Conservation (phyloP, 306 rosid genomes). For the Pterocarpus macrocarpus region DNA sequence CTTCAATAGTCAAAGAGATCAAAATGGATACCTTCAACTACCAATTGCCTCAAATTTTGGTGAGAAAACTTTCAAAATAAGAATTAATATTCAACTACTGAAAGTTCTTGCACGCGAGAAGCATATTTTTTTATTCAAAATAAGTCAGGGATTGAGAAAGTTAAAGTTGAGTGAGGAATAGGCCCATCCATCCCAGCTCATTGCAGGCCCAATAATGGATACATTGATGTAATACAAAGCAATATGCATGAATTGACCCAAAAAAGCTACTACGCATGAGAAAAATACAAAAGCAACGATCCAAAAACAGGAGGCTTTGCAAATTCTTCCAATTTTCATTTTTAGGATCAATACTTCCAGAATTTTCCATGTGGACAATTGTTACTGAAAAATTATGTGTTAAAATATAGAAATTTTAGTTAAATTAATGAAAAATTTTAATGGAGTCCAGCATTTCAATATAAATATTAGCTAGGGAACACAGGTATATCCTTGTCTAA, state of each 20-base stretch:
- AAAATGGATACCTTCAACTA: too few species aligned
- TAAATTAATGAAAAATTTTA: too few species aligned
- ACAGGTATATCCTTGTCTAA: too few species aligned
- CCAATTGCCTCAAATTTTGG: too few species aligned
- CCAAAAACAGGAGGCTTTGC: neutral
- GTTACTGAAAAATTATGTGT: neutral
- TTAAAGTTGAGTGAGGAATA: neutral
- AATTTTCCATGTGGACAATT: too few species aligned
- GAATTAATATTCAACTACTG: neutral
- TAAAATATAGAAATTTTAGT: neutral
- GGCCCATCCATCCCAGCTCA: conserved; percentile 4
- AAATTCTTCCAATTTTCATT: neutral
- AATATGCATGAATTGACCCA: neutral
- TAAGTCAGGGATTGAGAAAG: too few species aligned
- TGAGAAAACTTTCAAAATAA: too few species aligned
- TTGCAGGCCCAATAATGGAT: conserved; percentile 4
- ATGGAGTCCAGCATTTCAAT: too few species aligned
- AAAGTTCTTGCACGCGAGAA: neutral
- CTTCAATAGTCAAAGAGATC: too few species aligned
- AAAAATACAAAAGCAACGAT: neutral
- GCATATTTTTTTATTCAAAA: neutral
- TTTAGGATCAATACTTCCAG: too few species aligned
- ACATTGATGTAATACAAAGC: conserved; percentile 1
- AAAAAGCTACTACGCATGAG: neutral
- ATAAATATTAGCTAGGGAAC: too few species aligned